These are phyloP conservation scores for Fusarium sp. DNA, from an alignment of 2,329 filamentous ascomycete species.

Conservation along the genomic window DNA sequence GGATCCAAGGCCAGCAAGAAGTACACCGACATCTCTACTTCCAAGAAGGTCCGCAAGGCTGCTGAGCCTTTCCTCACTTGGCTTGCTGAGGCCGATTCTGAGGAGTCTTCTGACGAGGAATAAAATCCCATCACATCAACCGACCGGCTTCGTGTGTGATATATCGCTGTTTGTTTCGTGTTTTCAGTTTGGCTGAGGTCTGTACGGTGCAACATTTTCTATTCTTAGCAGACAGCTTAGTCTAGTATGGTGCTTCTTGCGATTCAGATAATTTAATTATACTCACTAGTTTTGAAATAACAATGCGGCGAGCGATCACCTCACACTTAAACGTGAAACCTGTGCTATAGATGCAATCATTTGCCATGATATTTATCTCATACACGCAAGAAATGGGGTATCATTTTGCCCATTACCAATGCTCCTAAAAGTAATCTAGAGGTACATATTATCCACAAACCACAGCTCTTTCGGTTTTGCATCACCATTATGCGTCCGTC, in stretches of 20 bases:
- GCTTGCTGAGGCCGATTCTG: conserved; percentile 86
- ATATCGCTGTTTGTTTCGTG: conserved; percentile 4
- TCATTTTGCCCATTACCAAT: conserved; percentile 31
- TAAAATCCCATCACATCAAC: conserved; percentile 37
- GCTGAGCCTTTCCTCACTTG: conserved; percentile 94
- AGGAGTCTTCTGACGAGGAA: conserved; percentile 73
- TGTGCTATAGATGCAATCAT: not conserved
- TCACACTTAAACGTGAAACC: not conserved
- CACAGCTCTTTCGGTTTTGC: conserved; percentile 1
- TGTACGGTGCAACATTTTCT: conserved; percentile 17
- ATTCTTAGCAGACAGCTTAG: conserved; percentile 10
- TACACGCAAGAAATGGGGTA: conserved; percentile 28
- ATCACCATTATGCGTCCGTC: conserved; percentile 28
- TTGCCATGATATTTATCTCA: not conserved
- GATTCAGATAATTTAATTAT: conserved; percentile 38
- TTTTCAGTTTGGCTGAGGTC: conserved; percentile 8
- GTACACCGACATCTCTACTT: conserved; percentile 89
- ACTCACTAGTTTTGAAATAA: conserved; percentile 22
- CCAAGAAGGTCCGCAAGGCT: conserved; percentile 95
- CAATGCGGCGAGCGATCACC: not conserved
- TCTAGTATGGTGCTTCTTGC: conserved; percentile 36
- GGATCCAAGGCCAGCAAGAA: conserved; percentile 97
- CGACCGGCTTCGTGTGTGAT: conserved; percentile 5
- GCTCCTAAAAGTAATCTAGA: conserved; percentile 19
- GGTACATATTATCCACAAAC: conserved; percentile 4